A percentile compares a stretch with the other conserved stretches of the same genome.
These are phyloP conservation scores for Aspergillus leporis DNA, from an alignment of 495 filamentous ascomycete species.

Conservation along the genomic window DNA sequence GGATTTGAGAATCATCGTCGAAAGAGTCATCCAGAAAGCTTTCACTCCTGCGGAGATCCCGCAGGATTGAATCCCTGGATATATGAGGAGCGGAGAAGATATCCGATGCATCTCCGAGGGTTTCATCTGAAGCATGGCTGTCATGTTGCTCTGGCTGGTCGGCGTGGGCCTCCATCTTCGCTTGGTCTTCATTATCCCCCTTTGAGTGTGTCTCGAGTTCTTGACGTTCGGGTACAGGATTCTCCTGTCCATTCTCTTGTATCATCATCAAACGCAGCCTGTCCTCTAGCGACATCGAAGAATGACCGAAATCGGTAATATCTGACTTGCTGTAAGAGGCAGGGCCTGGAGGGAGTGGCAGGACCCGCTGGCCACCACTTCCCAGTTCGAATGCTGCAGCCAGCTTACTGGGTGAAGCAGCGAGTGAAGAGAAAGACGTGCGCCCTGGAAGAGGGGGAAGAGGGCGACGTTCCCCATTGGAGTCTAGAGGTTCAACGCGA, in stretches of 20 bases:
- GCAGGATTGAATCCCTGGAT: conserved; percentile 88
- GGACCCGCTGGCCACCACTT: conserved; percentile 56
- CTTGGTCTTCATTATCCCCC: not conserved
- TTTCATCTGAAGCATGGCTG: conserved; percentile 21
- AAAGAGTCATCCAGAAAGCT: conserved; percentile 57
- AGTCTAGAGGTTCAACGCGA: conserved; percentile 66
- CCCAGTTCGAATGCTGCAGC: conserved; percentile 65
- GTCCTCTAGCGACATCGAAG: conserved; percentile 78
- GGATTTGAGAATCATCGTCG: conserved; percentile 42
- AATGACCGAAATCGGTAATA: conserved; percentile 63
- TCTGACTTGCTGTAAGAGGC: conserved; percentile 69
- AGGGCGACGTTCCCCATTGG: conserved; percentile 71
- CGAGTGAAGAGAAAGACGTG: conserved; percentile 35
- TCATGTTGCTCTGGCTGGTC: not conserved
- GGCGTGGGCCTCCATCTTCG: not conserved
- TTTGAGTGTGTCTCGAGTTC: not conserved
- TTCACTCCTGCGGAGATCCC: conserved; percentile 77
- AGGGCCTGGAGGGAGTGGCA: conserved; percentile 65
- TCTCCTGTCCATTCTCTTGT: conserved; percentile 49
- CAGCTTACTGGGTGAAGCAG: conserved; percentile 49
- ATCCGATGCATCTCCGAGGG: conserved; percentile 12
- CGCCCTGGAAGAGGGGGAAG: conserved; percentile 67
- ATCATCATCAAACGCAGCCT: conserved; percentile 82
- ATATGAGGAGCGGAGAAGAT: conserved; percentile 65
- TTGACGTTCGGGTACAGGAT: conserved; percentile 9